phyloP scores from a whole-genome alignment of 2,329 filamentous ascomycete genomes.

The Curvularia sp. region DNA sequence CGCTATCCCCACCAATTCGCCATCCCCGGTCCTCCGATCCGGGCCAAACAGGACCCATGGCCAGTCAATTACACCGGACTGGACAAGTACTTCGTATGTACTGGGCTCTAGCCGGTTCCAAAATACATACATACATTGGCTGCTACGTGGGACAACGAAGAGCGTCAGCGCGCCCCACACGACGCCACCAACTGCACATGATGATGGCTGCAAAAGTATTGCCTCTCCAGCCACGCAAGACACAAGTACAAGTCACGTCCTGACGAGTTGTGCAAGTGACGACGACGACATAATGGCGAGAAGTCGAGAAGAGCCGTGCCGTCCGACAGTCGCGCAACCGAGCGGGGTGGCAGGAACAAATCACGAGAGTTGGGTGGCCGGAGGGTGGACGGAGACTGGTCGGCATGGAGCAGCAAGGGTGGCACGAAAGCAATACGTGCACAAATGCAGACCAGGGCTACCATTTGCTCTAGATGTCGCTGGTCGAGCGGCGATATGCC shows the following conservation, averaged over 20 bases:
- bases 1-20: not conserved
- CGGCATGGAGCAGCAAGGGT: constrained; percentile 24
- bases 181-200: constrained; percentile 11
- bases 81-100: constrained; percentile 1
- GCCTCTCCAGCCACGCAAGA: not conserved
- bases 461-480: constrained; percentile 25
- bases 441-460: constrained; percentile 9
- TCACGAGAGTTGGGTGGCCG: constrained; percentile 16
- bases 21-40: not conserved
- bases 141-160: constrained; percentile 23
- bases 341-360: constrained; percentile 19
- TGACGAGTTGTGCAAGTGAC: not conserved
- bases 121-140: constrained; percentile 8
- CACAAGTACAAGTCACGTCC: not conserved
- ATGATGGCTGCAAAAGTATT: constrained; percentile 8
- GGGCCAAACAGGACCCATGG: not conserved
- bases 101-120: constrained; percentile 9
- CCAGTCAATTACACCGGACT: constrained; percentile 12
- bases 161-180: constrained; percentile 15
- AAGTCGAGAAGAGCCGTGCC: constrained; percentile 9
- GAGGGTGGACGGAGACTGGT: constrained; percentile 7
- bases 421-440: constrained; percentile 19
- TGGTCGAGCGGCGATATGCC: constrained; percentile 26
- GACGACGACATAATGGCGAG: constrained; percentile 3
- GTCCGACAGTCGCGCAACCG: constrained; percentile 15